Base-by-base conservation (phyloP, 163 green algal species). In the Chlorella variabilis region DNA sequence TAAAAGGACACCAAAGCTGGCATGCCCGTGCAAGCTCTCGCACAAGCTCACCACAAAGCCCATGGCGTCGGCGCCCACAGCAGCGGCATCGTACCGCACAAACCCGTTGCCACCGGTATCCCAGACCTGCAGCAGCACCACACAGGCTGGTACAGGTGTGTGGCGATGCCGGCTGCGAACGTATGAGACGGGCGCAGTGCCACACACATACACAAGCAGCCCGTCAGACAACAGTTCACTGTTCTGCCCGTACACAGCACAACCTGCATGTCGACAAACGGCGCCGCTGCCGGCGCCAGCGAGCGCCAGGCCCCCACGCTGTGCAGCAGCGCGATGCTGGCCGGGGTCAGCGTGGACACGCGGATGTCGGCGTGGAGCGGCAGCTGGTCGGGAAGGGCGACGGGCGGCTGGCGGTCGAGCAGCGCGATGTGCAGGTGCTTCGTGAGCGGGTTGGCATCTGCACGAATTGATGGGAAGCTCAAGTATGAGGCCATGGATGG, bases 261-360 rank as follows among this genome's bases (percentile, higher is more conserved):
- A 17, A 33, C 69, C 33, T 78, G 92, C 93, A 98, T 97, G 33
- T 88, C 68, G 6, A 36, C 39, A 58, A 97, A 95, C 15, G 80
- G 39, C 23, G 89, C 89, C 15, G 83, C 85, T 0, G 80, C 61
- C 0, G 90, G 83, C 1, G 81, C 49, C 33, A 97, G 67, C 31
- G 88, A 75, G 27, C 77, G 54, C 92, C 93, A 97, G 1, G 87
- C 92, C 3, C 91, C 93, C 20, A 88, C 77, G 0, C 70, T 48
- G 45, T 90, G 49, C 25, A 98, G 70, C n/a, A 91, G 73, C 3
- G 66, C 39, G 8, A 94, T 90, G 81, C 79, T 94, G 66, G 90
- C 87, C 5, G 94, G 92, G 0, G 92, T 95, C 58, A 98, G 66
- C n/a, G 94, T 96, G 81, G 89, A 94, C 5, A 98, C 71, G 0